Evolutionary conservation across 2,329 filamentous ascomycete species (phyloP), one percentile per base, ranked within the genome.

Genomic region (Penicillium sp.): DNA sequence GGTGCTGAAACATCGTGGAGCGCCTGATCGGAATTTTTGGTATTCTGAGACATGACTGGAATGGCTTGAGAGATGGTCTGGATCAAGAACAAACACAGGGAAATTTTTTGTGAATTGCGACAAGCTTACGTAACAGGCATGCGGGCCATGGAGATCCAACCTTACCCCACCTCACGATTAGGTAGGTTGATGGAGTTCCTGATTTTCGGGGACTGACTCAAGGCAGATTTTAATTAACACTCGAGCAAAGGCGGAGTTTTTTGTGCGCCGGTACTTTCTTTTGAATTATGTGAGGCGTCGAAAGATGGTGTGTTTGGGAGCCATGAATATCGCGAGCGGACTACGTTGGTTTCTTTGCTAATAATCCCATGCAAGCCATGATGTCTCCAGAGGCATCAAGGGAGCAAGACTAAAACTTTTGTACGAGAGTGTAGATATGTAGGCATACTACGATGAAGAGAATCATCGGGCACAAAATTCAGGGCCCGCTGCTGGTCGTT

Each of bases 21-120:
- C 12, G 38, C n/a, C 34, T 43, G 38, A 12, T 14, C 39, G 8
- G 45, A 11, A 12, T 42, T 17, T 10, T 54, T 20, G 52, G 55
- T 20, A 50, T 45, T 58, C 51, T 41, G 20, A 45, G 58, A 58
- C 58, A 63, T 63, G 5, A 35, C 41, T 25, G 25, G 15, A 45
- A 14, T 52, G 35, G 6, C 5, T 50, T 38, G 48, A 14, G 17
- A 50, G 48, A 35, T 49, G 47, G 14, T 12, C n/a, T 35, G 47
- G 14, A 35, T 35, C 28, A 35, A 49, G 22, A 14, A 35, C 47
- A 20, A 35, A 35, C 10, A 5, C 31, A 3, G n/a, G 28, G 47
- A 49, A 49, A 49, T 49, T 49, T 49, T 49, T 49, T 20, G 47
- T 20, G 34, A 31, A 20, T 35, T 6, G n/a, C 20, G 47, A 49